Evolutionary conservation across 306 rosid species (phyloP).

Genomic region (Acmispon strigosus): DNA sequence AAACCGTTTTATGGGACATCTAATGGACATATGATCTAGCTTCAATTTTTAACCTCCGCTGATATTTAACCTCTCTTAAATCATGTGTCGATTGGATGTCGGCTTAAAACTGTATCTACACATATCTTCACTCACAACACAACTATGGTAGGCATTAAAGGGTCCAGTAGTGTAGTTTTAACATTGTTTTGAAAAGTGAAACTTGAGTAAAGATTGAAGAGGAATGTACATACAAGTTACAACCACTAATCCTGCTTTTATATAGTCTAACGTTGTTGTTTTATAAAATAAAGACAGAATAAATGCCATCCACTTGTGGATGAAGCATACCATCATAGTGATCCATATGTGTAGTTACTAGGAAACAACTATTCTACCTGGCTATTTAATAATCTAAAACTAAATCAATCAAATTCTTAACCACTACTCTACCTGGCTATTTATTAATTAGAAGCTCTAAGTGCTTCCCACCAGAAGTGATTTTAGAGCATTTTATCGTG

Average conservation of each 20-base stretch:
- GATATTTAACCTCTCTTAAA: no score
- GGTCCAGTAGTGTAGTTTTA: neutral
- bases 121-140: no score
- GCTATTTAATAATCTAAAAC: no score
- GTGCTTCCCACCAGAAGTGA: neutral
- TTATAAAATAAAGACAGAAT: neutral
- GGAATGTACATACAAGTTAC: neutral
- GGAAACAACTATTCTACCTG: neutral
- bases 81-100: no score
- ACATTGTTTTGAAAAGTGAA: neutral
- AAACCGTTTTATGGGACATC: no score
- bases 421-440: neutral
- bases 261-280: no score
- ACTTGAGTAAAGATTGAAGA: neutral
- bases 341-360: neutral
- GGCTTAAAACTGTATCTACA: no score
- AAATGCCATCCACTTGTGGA: neutral
- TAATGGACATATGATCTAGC: no score
- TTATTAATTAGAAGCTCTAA: no score
- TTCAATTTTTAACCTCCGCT: no score
- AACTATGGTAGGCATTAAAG: neutral
- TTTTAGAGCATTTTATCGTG: no score
- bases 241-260: neutral
- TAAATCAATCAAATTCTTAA: no score
- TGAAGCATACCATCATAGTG: neutral